Evolutionary conservation across 1,284 basidiomycete species (phyloP), one percentile per base, ranked within the genome.

Genomic region (Sanghuangporus baumii): DNA sequence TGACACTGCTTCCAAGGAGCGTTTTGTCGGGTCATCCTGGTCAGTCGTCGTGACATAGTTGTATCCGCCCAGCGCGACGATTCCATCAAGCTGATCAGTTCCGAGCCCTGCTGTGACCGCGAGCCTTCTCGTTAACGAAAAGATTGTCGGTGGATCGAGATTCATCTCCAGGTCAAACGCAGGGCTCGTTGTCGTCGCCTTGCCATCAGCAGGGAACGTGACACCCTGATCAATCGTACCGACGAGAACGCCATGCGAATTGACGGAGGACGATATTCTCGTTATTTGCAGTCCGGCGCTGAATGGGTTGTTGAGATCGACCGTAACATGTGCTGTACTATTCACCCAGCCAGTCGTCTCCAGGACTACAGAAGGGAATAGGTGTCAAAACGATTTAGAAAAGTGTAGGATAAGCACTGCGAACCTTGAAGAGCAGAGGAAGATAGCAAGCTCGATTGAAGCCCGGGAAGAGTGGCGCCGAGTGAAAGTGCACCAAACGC

Each of bases 281-380:
- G 83, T 87, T 67, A 93, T 84, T 37, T 76, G 71, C 41, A 93
- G 77, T 26, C 75, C 74, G 5, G 87, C 75, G 1, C 81, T 84
- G 76, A 92, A 93, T 3, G 89, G 89, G 70, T 93, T 92, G 64
- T 71, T 76, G 31, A 92, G 78, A 56, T 77, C 73, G 48, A 93
- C 89, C 18, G 80, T 79, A 62, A 89, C 84, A 68, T 88, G 82
- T 50, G 85, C 83, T 58, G 90, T 79, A 72, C 91, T 86, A 70
- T 88, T 82, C 60, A 72, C 73, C 50, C 76, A 73, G 18, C 88
- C 90, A 16, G 89, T 93, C 6, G 86, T 85, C 14, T 81, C 68
- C 31, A 92, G 77, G 26, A 93, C 88, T 80, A n/a, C 20, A 20
- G 51, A 20, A 26, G 7, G 18, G n/a, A 43, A 38, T 31, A 31